These are phyloP conservation scores for Fraxinus dipetala DNA, from an alignment of 305 asterid genomes.

Conservation along the genomic window DNA sequence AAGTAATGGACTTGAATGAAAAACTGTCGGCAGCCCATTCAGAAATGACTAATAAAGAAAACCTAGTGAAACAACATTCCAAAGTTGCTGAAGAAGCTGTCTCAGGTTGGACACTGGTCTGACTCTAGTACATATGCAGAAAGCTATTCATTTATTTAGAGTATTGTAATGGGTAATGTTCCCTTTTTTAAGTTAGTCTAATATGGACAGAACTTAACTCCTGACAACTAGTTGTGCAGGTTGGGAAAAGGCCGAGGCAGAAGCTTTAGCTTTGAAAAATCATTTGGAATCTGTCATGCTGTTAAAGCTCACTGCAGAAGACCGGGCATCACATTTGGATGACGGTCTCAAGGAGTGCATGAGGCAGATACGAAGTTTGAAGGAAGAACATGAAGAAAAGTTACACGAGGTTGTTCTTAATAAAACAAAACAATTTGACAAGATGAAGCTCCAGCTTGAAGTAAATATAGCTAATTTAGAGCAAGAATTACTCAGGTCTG, in stretches of 20 bases:
- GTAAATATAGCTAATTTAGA: constrained; percentile 57
- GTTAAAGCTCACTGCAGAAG: constrained; percentile 90
- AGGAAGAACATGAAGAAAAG: constrained; percentile 80
- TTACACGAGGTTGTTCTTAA: constrained; percentile 64
- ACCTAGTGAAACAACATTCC: constrained; percentile 84
- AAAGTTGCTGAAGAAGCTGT: constrained; percentile 99
- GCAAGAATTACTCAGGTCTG: constrained; percentile 70
- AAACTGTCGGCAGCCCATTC: constrained; percentile 64
- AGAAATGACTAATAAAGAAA: constrained; percentile 76
- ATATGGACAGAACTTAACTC: constrained; percentile 17
- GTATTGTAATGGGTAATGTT: neutral
- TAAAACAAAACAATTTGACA: constrained; percentile 70
- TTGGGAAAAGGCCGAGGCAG: constrained; percentile 99
- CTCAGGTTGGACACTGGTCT: constrained; percentile 56
- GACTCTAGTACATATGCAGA: neutral
- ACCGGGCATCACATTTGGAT: constrained; percentile 77
- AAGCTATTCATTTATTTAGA: neutral
- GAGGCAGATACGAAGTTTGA: constrained; percentile 84
- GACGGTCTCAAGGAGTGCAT: constrained; percentile 95
- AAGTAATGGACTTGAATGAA: constrained; percentile 71
- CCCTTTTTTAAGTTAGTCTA: neutral
- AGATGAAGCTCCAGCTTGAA: constrained; percentile 75
- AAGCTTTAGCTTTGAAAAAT: constrained; percentile 75
- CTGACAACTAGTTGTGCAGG: constrained; percentile 45
- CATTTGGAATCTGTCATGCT: constrained; percentile 90